Evolutionary conservation across 441 rosid species (phyloP).

Genomic region (Populus trichocarpa): DNA sequence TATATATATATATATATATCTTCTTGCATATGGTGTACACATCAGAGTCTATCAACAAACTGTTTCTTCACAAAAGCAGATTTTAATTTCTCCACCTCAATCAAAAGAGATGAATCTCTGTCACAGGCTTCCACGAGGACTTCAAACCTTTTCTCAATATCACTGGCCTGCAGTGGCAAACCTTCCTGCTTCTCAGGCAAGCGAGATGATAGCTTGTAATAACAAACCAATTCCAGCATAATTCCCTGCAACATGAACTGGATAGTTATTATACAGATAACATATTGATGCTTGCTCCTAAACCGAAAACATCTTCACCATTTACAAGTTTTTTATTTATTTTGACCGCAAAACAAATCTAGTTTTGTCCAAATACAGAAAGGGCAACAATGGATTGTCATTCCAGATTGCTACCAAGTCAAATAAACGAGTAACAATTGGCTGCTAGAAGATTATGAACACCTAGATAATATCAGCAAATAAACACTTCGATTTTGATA

Average conservation of each 20-base stretch:
- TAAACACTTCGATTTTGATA: not conserved
- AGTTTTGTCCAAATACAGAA: no score
- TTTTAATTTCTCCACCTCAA: slow-evolving; percentile 57
- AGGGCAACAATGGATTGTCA: no score
- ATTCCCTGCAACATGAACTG: slow-evolving; percentile 40
- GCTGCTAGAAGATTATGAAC: not conserved
- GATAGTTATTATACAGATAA: not conserved
- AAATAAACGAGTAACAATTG: no score
- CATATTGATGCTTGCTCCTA: not conserved
- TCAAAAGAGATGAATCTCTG: slow-evolving; percentile 49
- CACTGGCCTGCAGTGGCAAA: not conserved
- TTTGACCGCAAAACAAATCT: no score
- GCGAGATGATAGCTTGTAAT: slow-evolving; percentile 24
- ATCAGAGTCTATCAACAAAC: not conserved
- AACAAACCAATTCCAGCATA: slow-evolving; percentile 57
- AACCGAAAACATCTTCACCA: no score
- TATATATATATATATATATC: not conserved
- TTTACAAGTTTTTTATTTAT: no score
- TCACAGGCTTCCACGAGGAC: slow-evolving; percentile 62
- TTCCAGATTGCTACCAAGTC: not conserved
- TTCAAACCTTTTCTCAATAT: slow-evolving; percentile 36
- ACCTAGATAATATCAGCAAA: not conserved
- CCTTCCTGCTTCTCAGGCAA: slow-evolving; percentile 25
- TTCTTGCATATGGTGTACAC: not conserved
- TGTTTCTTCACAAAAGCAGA: slow-evolving; percentile 16